Evolutionary conservation across 1,284 basidiomycete genomes (phyloP).

Genomic region (Uromyces viciae-fabae): DNA sequence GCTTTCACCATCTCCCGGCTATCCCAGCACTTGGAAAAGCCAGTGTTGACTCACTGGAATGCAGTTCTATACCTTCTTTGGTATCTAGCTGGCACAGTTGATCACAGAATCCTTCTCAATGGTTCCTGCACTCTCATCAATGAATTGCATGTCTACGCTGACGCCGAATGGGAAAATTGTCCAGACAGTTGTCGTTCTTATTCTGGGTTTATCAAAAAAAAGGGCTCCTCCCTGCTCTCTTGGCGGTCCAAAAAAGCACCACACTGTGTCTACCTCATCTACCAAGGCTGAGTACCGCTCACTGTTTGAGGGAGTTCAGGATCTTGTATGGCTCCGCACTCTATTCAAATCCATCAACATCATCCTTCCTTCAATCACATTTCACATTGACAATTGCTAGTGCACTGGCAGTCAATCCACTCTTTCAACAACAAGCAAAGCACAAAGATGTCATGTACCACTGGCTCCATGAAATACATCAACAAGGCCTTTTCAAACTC

Average conservation of each 20-base stretch:
- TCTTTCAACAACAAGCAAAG: slow-evolving; percentile 31
- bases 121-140: not conserved
- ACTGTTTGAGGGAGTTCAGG: slow-evolving; percentile 3
- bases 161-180: not conserved
- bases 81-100: not conserved
- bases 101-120: not conserved
- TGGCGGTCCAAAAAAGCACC: slow-evolving; percentile 8
- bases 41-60: slow-evolving; percentile 14
- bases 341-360: too few species aligned
- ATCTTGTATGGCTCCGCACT: too few species aligned
- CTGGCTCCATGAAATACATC: not conserved
- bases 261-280: not conserved
- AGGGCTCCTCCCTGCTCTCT: not conserved
- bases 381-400: too few species aligned
- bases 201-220: not conserved
- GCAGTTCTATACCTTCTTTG: not conserved
- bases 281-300: not conserved
- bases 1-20: slow-evolving; percentile 4
- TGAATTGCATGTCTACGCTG: not conserved
- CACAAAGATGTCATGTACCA: slow-evolving; percentile 43
- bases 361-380: too few species aligned
- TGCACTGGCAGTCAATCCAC: slow-evolving; percentile 38
- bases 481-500: not conserved
- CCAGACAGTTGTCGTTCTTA: not conserved
- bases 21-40: slow-evolving; percentile 3